phyloP scores from a whole-genome alignment of 441 rosid species.

The Adansonia rubrostipa region DNA sequence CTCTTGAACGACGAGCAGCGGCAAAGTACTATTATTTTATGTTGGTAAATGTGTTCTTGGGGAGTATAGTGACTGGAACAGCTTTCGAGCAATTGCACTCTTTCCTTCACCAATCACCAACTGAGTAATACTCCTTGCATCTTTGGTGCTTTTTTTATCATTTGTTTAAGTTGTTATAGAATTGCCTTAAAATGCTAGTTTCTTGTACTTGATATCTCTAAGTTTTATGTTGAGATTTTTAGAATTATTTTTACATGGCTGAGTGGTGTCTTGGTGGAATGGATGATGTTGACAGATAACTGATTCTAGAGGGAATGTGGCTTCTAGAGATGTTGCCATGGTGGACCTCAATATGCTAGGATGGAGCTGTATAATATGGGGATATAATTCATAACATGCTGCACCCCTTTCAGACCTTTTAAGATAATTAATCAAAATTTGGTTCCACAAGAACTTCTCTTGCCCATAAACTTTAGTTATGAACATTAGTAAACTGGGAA shows the following conservation, averaged over 20 bases:
- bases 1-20: constrained; percentile 77
- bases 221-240: not conserved
- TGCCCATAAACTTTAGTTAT: not conserved
- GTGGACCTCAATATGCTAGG: not conserved
- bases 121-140: constrained; percentile 56
- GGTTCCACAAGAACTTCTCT: not conserved
- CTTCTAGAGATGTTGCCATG: not conserved
- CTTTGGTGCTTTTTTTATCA: not conserved
- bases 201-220: not conserved
- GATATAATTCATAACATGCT: not conserved
- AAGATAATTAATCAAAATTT: not conserved
- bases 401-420: not conserved
- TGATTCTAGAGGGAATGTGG: not conserved
- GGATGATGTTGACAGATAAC: not conserved
- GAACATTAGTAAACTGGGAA: not conserved
- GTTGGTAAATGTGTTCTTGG: constrained; percentile 95
- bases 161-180: not conserved
- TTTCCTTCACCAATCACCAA: constrained; percentile 84
- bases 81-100: constrained; percentile 86
- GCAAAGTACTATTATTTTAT: constrained; percentile 91
- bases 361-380: not conserved
- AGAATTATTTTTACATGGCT: not conserved
- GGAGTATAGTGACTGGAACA: constrained; percentile 88
- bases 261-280: not conserved
- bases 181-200: not conserved